Conservation (phyloP, 768 basidiomycete species). For the Daedaleopsis nitida region DNA sequence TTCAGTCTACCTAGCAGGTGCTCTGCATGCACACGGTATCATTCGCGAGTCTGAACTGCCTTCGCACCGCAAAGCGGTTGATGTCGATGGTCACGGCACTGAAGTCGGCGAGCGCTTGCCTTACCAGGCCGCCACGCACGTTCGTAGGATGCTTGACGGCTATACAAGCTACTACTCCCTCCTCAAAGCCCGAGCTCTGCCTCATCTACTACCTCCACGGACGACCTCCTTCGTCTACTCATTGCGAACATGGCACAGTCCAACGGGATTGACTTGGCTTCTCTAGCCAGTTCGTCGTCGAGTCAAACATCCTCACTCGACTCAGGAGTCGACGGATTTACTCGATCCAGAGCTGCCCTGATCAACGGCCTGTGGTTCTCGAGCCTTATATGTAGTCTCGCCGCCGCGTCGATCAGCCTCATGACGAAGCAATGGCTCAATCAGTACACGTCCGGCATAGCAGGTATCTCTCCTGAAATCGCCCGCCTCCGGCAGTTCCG, state of each 20-base stretch:
- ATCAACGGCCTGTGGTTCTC: slow-evolving; percentile 22
- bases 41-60: too few relatives aligned
- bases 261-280: background rate
- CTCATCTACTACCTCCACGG: background rate
- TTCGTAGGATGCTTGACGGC: too few relatives aligned
- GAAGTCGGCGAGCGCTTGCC: too few relatives aligned
- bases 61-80: too few relatives aligned
- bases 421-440: slow-evolving; percentile 21
- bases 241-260: background rate
- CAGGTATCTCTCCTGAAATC: slow-evolving; percentile 13
- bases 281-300: background rate
- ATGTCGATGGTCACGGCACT: too few relatives aligned
- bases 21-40: too few relatives aligned
- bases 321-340: background rate
- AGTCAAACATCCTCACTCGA: background rate
- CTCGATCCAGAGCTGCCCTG: background rate
- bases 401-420: slow-evolving; percentile 17
- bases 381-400: slow-evolving; percentile 17
- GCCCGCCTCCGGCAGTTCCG: slow-evolving; percentile 17
- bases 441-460: slow-evolving; percentile 10
- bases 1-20: too few relatives aligned
- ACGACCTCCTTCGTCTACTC: background rate
- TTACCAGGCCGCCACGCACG: too few relatives aligned
- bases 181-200: background rate
- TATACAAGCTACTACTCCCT: slow-evolving; percentile 1